Evolutionary conservation across 768 basidiomycete genomes (phyloP).

Genomic region (Trametes elegans): DNA sequence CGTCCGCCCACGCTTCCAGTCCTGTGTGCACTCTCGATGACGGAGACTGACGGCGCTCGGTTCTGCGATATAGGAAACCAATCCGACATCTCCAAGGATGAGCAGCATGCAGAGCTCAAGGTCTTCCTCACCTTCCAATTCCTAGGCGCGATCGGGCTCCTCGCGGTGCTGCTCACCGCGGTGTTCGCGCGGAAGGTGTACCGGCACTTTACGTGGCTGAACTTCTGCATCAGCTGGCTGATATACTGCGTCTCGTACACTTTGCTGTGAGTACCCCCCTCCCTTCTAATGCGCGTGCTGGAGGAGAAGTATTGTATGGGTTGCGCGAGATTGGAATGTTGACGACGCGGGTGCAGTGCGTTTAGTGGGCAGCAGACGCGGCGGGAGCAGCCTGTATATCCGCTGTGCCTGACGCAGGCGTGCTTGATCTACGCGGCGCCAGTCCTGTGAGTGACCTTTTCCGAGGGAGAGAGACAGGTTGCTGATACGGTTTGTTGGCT

Average conservation of each 20-base stretch:
- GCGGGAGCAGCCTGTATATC: slow-evolving; percentile 8
- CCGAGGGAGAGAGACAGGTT: background rate
- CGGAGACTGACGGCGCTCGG: background rate
- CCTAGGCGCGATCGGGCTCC: slow-evolving; percentile 7
- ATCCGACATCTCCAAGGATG: background rate
- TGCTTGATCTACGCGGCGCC: slow-evolving; percentile 17
- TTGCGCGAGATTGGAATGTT: too few relatives aligned
- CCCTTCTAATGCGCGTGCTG: background rate
- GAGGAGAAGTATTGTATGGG: too few relatives aligned
- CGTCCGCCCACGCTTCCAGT: background rate
- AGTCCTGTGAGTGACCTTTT: slow-evolving; percentile 11
- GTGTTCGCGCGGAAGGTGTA: slow-evolving; percentile 17
- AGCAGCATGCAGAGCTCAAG: slow-evolving; percentile 12
- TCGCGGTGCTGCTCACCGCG: slow-evolving; percentile 16
- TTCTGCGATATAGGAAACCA: background rate
- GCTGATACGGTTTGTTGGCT: background rate
- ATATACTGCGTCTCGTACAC: slow-evolving; percentile 20
- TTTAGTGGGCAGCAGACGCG: slow-evolving; percentile 17
- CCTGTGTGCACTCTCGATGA: background rate
- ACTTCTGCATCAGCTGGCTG: slow-evolving; percentile 22
- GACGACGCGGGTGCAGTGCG: background rate
- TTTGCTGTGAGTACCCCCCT: slow-evolving; percentile 10
- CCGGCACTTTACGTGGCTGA: slow-evolving; percentile 21
- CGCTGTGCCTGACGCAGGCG: slow-evolving; percentile 18
- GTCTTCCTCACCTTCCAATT: slow-evolving; percentile 15